Evolutionary conservation across 208 protist genomes (phyloP), one percentile per base, ranked within the genome.

Genomic region (Leishmania major): DNA sequence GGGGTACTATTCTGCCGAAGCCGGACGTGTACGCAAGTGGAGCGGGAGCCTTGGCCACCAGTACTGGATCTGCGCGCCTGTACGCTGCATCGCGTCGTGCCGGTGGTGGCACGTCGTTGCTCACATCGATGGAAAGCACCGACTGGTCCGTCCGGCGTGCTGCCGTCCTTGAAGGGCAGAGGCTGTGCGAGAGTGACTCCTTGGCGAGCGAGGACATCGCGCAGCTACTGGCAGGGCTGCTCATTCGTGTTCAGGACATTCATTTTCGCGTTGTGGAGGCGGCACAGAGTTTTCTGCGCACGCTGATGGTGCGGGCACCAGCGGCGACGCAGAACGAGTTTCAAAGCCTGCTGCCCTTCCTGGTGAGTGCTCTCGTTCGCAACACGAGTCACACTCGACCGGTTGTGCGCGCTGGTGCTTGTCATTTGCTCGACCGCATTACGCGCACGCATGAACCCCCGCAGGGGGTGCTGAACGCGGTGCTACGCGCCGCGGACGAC

Each of bases 211-310:
- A 78, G 40, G 82, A 81, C 49, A 19, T 78, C 19, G 8, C 51
- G 0, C 1, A 47, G 25, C 1, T 86, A 37, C n/a, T 87, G 28
- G 13, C 51, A 13, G 77, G 77, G 40, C 40, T 93, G 25, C 28
- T 89, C 1, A 35, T 60, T 15, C 85, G 90, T 17, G 51, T 96
- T 51, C 88, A 78, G 47, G 93, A 96, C 53, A 84, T 87, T 0
- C 89, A 96, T 80, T 84, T 83, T 67, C 89, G 89, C 3, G 88
- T 93, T 6, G 55, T 85, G 8, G 81, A 85, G 57, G 91, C 78
- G 10, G 88, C 91, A 4, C 79, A 93, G 43, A 55, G 83, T 8
- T 89, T 62, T 49, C 74, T 92, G 69, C 22, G 53, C 59, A 45
- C 62, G n/a, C 49, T 85, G 53, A 66, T 70, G 60, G 5, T 62